Evolutionary conservation across 371 early-diverging fungal genomes (phyloP).

Genomic region (Dentiscutata heterogama): DNA sequence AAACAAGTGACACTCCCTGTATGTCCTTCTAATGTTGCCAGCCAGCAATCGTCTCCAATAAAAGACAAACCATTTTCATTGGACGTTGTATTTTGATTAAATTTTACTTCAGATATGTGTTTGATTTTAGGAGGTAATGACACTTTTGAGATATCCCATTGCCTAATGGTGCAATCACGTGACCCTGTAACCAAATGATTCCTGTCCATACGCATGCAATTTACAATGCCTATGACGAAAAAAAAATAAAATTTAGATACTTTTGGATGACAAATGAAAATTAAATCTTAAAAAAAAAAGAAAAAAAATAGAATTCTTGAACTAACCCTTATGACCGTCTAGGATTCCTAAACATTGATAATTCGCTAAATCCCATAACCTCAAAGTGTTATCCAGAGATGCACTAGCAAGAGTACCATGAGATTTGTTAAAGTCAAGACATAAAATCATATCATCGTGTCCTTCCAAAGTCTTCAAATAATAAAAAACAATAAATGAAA

Average conservation of each 20-base stretch:
- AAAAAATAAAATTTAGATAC: constrained; percentile 28
- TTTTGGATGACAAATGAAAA: background rate
- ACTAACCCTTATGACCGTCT: constrained; percentile 65
- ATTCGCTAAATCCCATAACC: constrained; percentile 78
- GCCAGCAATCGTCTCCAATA: constrained; percentile 53
- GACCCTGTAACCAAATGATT: constrained; percentile 46
- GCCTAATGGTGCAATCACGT: constrained; percentile 41
- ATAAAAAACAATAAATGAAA: background rate
- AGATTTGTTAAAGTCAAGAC: constrained; percentile 75
- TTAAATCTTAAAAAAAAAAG: background rate
- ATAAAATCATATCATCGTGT: constrained; percentile 77
- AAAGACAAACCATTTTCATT: background rate
- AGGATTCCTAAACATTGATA: constrained; percentile 68
- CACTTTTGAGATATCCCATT: constrained; percentile 44
- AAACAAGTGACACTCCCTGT: constrained; percentile 64
- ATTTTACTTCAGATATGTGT: background rate
- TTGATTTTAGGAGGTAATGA: background rate
- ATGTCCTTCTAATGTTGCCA: constrained; percentile 64
- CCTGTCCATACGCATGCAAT: constrained; percentile 45
- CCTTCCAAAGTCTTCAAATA: constrained; percentile 68
- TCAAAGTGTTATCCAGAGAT: constrained; percentile 80
- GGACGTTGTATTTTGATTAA: background rate
- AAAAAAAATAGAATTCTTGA: background rate
- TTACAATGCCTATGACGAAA: constrained; percentile 43
- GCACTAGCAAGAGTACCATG: constrained; percentile 77